Base-by-base conservation (phyloP, 768 basidiomycete genomes). In the Russula olivacea region DNA sequence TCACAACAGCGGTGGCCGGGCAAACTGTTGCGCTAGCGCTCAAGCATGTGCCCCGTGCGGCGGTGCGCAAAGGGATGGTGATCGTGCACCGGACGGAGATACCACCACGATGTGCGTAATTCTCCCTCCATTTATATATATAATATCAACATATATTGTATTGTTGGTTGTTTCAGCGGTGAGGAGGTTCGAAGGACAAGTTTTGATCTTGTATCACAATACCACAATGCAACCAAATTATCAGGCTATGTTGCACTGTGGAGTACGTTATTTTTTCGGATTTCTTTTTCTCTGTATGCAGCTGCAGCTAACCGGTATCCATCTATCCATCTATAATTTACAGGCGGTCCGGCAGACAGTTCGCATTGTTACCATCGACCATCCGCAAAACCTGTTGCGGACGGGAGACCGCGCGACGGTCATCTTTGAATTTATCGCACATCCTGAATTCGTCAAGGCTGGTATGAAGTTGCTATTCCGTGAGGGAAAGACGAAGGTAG, bases 381-480 rank as follows among this genome's bases (percentile, higher is more conserved):
- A 93, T 67, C 90, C 92, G 8, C 88, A 91, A 70, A 89, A 88
- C 14, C 79, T 96, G 41, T 78, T 99, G 32, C 86, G 96, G 21
- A 99, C 96, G 0, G 97, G 97, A 4, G 97, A 99, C 71, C 83
- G 94, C 36, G 92, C 93, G 3, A 93, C 87, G 3, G 93, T 98
- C n/a, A 82, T 83, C 38, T 98, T 98, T 69, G 92, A 98, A 76
- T 96, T 98, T 71, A 91, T 96, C 59, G 87, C 90, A 15, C 88
- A 89, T 58, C 88, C 92, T 0, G 96, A 97, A 77, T 95, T 87
- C 71, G 78, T 98, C 66, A 94, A 95, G 72, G 88, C 87, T 68
- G 95, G 95, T 30, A 92, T 91, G 87, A 93, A 94, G 75, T 78
- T 96, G 25, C 75, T 99, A 14, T 94, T 98, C 73, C 80, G 96